Percentiles rank a stretch among this genome's conserved stretches.
Conservation (phyloP, 73 alveolate species). For the Urostyla sp. region DNA sequence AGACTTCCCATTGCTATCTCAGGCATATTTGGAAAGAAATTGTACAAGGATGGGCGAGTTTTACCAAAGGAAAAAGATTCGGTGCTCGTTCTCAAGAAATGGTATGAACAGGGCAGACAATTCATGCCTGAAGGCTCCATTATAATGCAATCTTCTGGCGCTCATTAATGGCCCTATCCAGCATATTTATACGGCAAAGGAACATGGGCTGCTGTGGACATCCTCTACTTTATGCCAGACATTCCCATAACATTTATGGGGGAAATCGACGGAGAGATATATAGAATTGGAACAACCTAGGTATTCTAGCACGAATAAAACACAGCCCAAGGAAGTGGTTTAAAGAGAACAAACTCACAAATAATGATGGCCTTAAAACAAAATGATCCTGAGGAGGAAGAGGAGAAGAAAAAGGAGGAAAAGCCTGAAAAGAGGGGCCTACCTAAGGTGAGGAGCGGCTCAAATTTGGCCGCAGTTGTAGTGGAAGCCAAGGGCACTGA, state of each 20-base stretch:
- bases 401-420: neutral
- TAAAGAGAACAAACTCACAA: constrained; percentile 58
- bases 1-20: constrained; percentile 89
- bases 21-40: constrained; percentile 92
- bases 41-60: constrained; percentile 89
- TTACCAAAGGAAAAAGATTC: constrained; percentile 53
- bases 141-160: constrained; percentile 88
- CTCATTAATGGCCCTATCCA: constrained; percentile 96
- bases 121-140: constrained; percentile 93
- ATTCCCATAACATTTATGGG: constrained; percentile 98
- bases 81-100: constrained; percentile 66
- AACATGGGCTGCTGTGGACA: constrained; percentile 97
- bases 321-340: constrained; percentile 20
- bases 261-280: constrained; percentile 94
- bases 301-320: constrained; percentile 52
- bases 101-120: constrained; percentile 81
- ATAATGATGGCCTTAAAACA: constrained; percentile 40
- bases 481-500: constrained; percentile 68
- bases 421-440: constrained; percentile 11
- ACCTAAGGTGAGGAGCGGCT: constrained; percentile 62
- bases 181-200: constrained; percentile 93
- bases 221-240: constrained; percentile 92
- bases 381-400: constrained; percentile 31
- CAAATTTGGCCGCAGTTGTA: constrained; percentile 71
- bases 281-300: constrained; percentile 44